A percentile compares a stretch with the other conserved stretches of the same genome.
phyloP scores from a whole-genome alignment of 164 flowering plant species.

The Magnolia changhungtana region DNA sequence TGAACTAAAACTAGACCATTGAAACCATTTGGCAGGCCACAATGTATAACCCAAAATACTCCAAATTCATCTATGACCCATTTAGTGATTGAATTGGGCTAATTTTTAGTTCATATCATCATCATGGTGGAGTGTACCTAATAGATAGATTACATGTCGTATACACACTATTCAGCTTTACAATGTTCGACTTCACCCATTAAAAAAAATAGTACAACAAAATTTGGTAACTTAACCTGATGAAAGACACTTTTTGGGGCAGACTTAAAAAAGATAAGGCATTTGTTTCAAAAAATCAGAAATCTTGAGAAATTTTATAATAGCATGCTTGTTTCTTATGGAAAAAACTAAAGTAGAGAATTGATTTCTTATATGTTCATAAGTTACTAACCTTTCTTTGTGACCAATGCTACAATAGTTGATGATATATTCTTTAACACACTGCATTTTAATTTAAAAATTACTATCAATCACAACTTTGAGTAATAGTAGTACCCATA shows the following conservation, averaged over 20 bases:
- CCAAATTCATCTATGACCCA: too few species aligned
- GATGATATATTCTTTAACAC: conserved; percentile 49
- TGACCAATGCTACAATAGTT: conserved; percentile 52
- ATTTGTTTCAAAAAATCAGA: too few species aligned
- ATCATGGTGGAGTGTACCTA: too few species aligned
- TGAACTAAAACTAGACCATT: too few species aligned
- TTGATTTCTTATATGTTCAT: neutral
- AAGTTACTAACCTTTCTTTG: conserved; percentile 36
- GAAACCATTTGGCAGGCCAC: too few species aligned
- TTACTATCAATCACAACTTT: neutral
- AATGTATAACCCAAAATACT: too few species aligned
- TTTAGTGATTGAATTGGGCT: too few species aligned
- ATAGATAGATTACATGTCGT: too few species aligned
- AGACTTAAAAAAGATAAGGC: neutral
- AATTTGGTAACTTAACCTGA: neutral
- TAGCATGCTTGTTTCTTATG: neutral
- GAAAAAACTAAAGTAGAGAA: neutral
- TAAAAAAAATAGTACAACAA: too few species aligned
- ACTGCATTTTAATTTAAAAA: conserved; percentile 21
- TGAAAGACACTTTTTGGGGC: neutral
- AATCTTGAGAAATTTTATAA: neutral
- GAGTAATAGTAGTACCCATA: neutral
- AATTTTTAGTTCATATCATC: too few species aligned
- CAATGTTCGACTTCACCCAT: too few species aligned
- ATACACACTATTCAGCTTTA: too few species aligned